Percentiles rank a stretch among this genome's conserved stretches.
Evolutionary conservation across 371 early-diverging fungal genomes (phyloP).

Genomic region (Blyttiomyces sp.): DNA sequence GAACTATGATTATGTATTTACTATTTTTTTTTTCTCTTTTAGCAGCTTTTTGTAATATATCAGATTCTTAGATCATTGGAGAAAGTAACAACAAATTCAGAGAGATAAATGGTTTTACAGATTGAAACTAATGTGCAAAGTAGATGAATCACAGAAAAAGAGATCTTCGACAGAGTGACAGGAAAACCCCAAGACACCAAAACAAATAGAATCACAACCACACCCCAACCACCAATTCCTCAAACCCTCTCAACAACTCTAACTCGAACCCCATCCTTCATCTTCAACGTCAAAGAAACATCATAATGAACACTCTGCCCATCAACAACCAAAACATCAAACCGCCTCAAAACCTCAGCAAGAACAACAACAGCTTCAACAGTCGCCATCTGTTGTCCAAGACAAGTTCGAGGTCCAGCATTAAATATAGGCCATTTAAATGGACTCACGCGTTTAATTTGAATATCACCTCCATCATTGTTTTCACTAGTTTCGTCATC

Average conservation of each 20-base stretch:
- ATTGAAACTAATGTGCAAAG: neutral
- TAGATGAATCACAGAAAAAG: neutral
- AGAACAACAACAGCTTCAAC: conserved; percentile 27
- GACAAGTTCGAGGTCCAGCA: conserved; percentile 67
- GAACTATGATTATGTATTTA: too few species aligned
- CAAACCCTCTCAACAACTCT: neutral
- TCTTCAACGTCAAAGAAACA: conserved; percentile 18
- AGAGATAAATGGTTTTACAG: too few species aligned
- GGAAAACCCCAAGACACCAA: neutral
- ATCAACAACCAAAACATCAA: conserved; percentile 14
- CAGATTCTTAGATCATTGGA: too few species aligned
- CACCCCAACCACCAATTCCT: too few species aligned
- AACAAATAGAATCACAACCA: neutral
- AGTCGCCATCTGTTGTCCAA: conserved; percentile 39
- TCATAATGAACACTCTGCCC: conserved; percentile 11
- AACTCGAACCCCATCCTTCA: conserved; percentile 14
- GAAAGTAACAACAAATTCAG: neutral
- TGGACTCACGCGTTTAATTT: conserved; percentile 4
- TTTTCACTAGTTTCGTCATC: too few species aligned
- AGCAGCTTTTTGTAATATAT: too few species aligned
- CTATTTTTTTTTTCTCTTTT: too few species aligned
- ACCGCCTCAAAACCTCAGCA: conserved; percentile 11
- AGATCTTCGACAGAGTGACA: neutral
- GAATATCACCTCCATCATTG: neutral
- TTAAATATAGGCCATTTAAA: conserved; percentile 35